Conservation (phyloP, 2,329 filamentous ascomycete genomes). For the Rutstroemia sydowiana region DNA sequence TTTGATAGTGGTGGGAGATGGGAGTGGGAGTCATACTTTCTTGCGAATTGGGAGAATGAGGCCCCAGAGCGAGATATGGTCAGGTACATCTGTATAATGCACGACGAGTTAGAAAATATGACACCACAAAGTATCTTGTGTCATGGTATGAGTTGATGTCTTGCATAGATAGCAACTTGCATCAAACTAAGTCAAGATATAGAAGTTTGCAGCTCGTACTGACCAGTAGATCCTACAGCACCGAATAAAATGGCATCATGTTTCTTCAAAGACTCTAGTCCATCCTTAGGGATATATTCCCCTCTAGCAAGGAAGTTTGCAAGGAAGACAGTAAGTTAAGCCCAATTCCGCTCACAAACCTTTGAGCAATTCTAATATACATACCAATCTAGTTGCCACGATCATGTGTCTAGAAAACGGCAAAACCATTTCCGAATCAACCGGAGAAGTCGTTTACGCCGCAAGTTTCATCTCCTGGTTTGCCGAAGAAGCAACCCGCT, state of each 20-base stretch:
- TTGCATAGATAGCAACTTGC: no score
- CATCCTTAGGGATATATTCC: constrained; percentile 49
- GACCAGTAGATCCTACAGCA: constrained; percentile 38
- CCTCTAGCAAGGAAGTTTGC: constrained; percentile 49
- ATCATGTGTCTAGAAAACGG: no score
- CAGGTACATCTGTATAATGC: constrained; percentile 44
- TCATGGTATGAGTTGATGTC: no score
- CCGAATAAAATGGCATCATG: constrained; percentile 52
- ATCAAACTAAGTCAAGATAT: no score
- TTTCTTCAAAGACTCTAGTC: constrained; percentile 43
- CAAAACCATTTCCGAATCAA: constrained; percentile 71
- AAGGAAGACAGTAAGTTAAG: no score
- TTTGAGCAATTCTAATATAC: no score
- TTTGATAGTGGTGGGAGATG: no score
- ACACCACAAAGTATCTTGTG: no score
- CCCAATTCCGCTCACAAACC: no score
- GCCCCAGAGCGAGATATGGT: constrained; percentile 60
- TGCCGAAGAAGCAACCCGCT: constrained; percentile 66
- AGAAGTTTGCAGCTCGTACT: neutral
- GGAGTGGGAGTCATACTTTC: neutral
- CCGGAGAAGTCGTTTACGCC: constrained; percentile 65
- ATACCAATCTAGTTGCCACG: no score
- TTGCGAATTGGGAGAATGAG: constrained; percentile 58
- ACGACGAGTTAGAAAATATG: no score
- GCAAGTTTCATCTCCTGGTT: constrained; percentile 78